Evolutionary conservation across 495 filamentous ascomycete species (phyloP), one percentile per base, ranked within the genome.

Genomic region (Oidiodendron maius): DNA sequence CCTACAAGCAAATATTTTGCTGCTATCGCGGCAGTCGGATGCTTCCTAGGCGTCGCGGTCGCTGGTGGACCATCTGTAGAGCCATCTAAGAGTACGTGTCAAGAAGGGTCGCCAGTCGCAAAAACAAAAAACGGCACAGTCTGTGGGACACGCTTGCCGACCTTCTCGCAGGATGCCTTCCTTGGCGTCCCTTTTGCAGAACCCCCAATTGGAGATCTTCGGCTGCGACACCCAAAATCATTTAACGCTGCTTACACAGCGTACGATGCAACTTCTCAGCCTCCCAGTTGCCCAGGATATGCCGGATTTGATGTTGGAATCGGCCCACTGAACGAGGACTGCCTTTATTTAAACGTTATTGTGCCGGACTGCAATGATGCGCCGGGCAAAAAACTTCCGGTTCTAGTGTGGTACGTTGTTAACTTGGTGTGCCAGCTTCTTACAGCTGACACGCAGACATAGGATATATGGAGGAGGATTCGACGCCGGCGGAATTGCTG

Each of bases 381-480:
- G n/a, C n/a, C n/a, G n/a, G n/a, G n/a, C n/a, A n/a, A n/a, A n/a
- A n/a, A n/a, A n/a, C n/a, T n/a, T n/a, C n/a, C n/a, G n/a, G n/a
- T n/a, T n/a, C n/a, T n/a, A n/a, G n/a, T n/a, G n/a, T n/a, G n/a
- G n/a, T n/a, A n/a, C n/a, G n/a, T n/a, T n/a, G n/a, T n/a, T n/a
- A n/a, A n/a, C n/a, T n/a, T n/a, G n/a, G n/a, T n/a, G n/a, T n/a
- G n/a, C n/a, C n/a, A n/a, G n/a, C n/a, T n/a, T n/a, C n/a, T n/a
- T n/a, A n/a, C n/a, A n/a, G n/a, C n/a, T n/a, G n/a, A n/a, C n/a
- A n/a, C n/a, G n/a, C n/a, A n/a, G n/a, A n/a, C n/a, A n/a, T 3
- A 85, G 80, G 77, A 85, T 87, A 28, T 81, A 74, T 55, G 82
- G 81, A 24, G 81, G 82, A 53, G 80, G 71, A 0, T 84, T 75